Conservation (phyloP, 2,329 filamentous ascomycete species). For the Calonectria fujianensis region DNA sequence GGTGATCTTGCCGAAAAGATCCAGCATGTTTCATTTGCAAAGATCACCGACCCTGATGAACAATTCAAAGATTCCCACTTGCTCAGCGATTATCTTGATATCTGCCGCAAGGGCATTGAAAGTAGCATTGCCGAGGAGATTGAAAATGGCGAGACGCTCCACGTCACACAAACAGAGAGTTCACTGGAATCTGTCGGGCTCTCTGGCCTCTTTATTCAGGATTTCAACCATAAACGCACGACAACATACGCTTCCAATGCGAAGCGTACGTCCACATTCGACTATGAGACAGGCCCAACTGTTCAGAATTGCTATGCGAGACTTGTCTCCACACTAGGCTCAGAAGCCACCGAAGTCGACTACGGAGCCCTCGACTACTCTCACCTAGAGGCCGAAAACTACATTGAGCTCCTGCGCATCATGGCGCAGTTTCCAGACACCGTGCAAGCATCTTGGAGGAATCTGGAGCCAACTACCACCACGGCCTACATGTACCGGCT, state of each 20-base stretch:
- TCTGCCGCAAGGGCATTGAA: slow-evolving; percentile 37
- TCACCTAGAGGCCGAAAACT: slow-evolving; percentile 45
- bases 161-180: slow-evolving; percentile 42
- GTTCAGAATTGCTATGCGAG: slow-evolving; percentile 53
- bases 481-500: slow-evolving; percentile 72
- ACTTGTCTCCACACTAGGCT: slow-evolving; percentile 36
- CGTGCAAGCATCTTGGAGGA: slow-evolving; percentile 77
- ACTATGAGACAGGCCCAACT: slow-evolving; percentile 43
- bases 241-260: slow-evolving; percentile 50
- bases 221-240: slow-evolving; percentile 53
- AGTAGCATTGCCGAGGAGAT: slow-evolving; percentile 9
- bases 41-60: slow-evolving; percentile 65
- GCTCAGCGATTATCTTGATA: slow-evolving; percentile 49
- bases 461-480: slow-evolving; percentile 80
- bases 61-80: slow-evolving; percentile 41
- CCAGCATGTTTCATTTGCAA: slow-evolving; percentile 69
- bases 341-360: too few relatives aligned
- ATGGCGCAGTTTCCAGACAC: slow-evolving; percentile 80
- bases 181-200: slow-evolving; percentile 42
- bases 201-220: slow-evolving; percentile 49
- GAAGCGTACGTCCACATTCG: slow-evolving; percentile 58
- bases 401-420: slow-evolving; percentile 67
- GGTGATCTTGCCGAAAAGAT: slow-evolving; percentile 58
- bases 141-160: background rate
- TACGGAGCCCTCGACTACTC: slow-evolving; percentile 43